Evolutionary conservation across 108 stramenopile genomes (phyloP), one percentile per base, ranked within the genome.

Genomic region (Thalassiosira profunda): DNA sequence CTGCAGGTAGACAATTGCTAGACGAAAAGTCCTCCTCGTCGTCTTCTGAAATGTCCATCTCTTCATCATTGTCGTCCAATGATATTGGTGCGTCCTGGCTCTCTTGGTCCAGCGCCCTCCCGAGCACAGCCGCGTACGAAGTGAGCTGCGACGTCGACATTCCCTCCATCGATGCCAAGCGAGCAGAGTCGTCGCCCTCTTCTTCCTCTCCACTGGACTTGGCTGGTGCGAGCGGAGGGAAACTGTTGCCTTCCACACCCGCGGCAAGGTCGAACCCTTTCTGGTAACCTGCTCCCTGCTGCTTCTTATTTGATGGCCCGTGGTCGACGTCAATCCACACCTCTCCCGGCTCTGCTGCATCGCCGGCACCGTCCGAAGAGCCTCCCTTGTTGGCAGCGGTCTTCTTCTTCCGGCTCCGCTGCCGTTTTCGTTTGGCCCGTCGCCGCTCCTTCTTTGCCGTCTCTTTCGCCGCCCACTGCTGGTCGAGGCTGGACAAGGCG

Each of bases 1-100:
- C n/a, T n/a, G n/a, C n/a, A n/a, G n/a, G n/a, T n/a, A n/a, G n/a
- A n/a, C n/a, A n/a, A n/a, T n/a, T n/a, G n/a, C n/a, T n/a, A n/a
- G n/a, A n/a, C n/a, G n/a, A n/a, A n/a, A n/a, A n/a, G 30, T 24
- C 35, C 0, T 74, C 64, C 0, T 35, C 26, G 4, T 65, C 72
- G 5, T 65, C 72, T 3, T 76, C 75, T 5, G 75, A 76, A 18
- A 76, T 76, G 9, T 68, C 75, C 75, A 68, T 76, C 45, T 76
- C 75, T 15, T 52, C 65, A 11, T 54, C 28, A 38, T 55, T 43
- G 1, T 47, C 61, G 4, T 38, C 28, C 0, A 42, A 44, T 18
- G 24, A 18, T 29, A 41, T 60, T 29, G 29, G 26, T 64, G 38
- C 55, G 18, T 25, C 23, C 8, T 40, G 20, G 56, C 31, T 46